Base-by-base conservation (phyloP, 306 rosid genomes). In the Crotalaria pallida region DNA sequence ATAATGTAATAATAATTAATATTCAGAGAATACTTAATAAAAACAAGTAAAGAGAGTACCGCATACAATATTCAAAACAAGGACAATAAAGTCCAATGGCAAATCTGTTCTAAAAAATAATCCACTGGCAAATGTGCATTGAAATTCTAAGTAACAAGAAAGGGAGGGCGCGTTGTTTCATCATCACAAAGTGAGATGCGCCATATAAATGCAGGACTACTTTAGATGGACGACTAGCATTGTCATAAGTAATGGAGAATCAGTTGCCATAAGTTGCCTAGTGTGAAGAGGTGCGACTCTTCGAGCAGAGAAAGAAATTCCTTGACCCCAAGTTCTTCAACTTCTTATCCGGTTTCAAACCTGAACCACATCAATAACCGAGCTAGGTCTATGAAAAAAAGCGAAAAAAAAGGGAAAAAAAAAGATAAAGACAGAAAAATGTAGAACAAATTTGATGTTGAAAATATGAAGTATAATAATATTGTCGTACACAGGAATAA, bases 241-340 rank as follows among this genome's bases (percentile, higher is more conserved):
- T 66, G 67, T 65, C 24, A 69, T 65, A 7, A 84, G 77, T 56
- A 81, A 44, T 12, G 73, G 67, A 51, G 64, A 75, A 55, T 53
- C 29, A 41, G 21, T 60, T 12, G 22, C 41, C 65, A 23, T 63
- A n/a, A 27, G 69, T 73, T 63, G 44, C 70, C 76, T 74, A 67
- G 13, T 10, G 31, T 6, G 58, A 53, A 18, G 71, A 5, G 31
- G 53, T 13, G 3, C 55, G 57, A 38, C 80, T 69, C 77, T 74
- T 87, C 26, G 74, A 77, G 74, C 83, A 82, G 41, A 89, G 58
- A 62, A 87, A 89, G 81, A 89, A 89, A 67, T 87, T 85, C 69
- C 96, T 80, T 58, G 89, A 85, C 6, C 81, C 88, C 80, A 87
- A 53, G 29, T 78, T 60, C 65, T 80, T 85, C 81, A 89, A 64